Evolutionary conservation across 371 early-diverging fungal species (phyloP).

Genomic region (Rhizoclosmatium hyalinum): DNA sequence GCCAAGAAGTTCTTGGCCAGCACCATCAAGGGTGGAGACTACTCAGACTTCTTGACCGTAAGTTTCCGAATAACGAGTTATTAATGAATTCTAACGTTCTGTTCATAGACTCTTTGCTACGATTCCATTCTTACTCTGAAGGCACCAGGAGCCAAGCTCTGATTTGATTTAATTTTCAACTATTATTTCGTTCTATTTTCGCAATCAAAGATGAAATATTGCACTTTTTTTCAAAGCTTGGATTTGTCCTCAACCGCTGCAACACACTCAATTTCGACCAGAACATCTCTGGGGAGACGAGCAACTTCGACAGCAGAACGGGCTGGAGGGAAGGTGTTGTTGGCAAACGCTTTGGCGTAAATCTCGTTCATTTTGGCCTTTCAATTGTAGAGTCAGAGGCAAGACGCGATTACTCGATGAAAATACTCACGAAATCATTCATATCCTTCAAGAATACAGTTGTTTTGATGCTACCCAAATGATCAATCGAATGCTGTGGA

Average conservation of each 20-base stretch:
- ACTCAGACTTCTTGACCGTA: constrained; percentile 90
- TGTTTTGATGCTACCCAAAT: constrained; percentile 71
- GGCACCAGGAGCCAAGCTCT: constrained; percentile 39
- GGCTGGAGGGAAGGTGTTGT: constrained; percentile 70
- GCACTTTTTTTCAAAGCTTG: no score
- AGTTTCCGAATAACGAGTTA: background rate
- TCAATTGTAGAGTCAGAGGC: background rate
- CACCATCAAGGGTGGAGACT: constrained; percentile 82
- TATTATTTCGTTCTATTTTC: no score
- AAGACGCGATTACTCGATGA: background rate
- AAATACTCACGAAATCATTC: constrained; percentile 73
- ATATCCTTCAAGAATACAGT: constrained; percentile 85
- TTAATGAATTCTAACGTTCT: background rate
- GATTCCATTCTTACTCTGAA: constrained; percentile 49
- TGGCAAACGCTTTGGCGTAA: constrained; percentile 74
- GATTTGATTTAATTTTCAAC: background rate
- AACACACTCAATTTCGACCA: constrained; percentile 91
- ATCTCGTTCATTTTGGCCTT: constrained; percentile 77
- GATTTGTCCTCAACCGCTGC: constrained; percentile 35
- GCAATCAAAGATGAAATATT: no score
- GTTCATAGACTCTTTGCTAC: constrained; percentile 50
- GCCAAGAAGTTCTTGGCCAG: constrained; percentile 81
- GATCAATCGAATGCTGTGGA: background rate
- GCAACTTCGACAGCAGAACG: constrained; percentile 91
- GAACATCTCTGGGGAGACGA: constrained; percentile 83